A percentile compares a stretch with the other conserved stretches of the same genome.
These are phyloP conservation scores for Xanthoconium purpureum DNA, from an alignment of 768 basidiomycete genomes.

Conservation along the genomic window DNA sequence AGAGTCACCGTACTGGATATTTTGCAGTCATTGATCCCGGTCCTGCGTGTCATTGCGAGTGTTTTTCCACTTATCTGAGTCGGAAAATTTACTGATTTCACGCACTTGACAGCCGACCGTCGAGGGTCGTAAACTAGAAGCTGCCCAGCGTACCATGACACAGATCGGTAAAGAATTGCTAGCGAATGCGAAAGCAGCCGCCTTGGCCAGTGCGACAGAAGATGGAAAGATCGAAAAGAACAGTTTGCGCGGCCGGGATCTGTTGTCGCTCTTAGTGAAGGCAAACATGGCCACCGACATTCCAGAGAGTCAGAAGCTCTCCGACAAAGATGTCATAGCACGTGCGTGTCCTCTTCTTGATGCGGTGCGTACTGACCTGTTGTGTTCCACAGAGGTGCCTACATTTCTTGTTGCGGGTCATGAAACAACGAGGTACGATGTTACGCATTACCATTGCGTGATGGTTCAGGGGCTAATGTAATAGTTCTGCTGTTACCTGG, in stretches of 20 bases:
- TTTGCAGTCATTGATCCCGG: constrained; percentile 35
- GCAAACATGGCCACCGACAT: constrained; percentile 66
- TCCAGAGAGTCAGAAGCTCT: constrained; percentile 50
- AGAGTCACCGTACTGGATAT: constrained; percentile 25
- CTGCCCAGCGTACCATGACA: constrained; percentile 41
- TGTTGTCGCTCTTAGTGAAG: constrained; percentile 35
- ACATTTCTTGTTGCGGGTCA: constrained; percentile 62
- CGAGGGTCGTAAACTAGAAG: constrained; percentile 12
- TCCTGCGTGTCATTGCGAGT: constrained; percentile 39
- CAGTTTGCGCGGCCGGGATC: constrained; percentile 43
- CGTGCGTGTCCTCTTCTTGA: constrained; percentile 35
- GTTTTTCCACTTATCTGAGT: not conserved
- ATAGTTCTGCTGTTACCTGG: constrained; percentile 50
- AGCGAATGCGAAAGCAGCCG: constrained; percentile 45
- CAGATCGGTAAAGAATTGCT: constrained; percentile 51
- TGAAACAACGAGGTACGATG: constrained; percentile 49
- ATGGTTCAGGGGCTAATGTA: not conserved
- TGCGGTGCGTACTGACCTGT: not conserved
- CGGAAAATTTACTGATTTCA: not conserved
- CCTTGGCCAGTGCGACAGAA: constrained; percentile 21
- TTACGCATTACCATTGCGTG: not conserved
- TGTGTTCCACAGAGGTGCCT: constrained; percentile 46
- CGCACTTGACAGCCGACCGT: constrained; percentile 20
- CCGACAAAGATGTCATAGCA: constrained; percentile 59
- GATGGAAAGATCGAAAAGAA: constrained; percentile 34